Percentiles rank a stretch among this genome's conserved stretches.
These are phyloP conservation scores for Coemansia sp. DNA, from an alignment of 192 early-diverging fungal genomes.

Conservation along the genomic window DNA sequence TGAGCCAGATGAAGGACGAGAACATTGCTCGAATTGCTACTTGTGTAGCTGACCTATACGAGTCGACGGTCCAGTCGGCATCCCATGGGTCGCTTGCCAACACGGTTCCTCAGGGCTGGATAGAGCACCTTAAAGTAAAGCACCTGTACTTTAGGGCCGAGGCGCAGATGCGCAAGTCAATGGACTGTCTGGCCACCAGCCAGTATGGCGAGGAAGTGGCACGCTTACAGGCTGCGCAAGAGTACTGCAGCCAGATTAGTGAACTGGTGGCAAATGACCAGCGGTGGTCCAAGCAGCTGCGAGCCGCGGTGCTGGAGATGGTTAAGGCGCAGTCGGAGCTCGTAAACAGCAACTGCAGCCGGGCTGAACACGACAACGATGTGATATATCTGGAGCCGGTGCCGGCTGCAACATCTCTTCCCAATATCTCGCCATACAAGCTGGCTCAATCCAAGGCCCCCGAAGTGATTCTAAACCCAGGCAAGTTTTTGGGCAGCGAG, in stretches of 20 bases:
- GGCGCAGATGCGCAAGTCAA: conserved; percentile 74
- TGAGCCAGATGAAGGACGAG: conserved; percentile 77
- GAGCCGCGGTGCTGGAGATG: conserved; percentile 31
- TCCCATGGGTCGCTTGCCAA: conserved; percentile 55
- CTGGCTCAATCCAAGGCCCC: conserved; percentile 69
- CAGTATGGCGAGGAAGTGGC: conserved; percentile 87
- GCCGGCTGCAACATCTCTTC: conserved; percentile 59
- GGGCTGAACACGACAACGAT: conserved; percentile 88
- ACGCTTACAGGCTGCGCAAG: conserved; percentile 55
- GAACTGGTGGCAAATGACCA: conserved; percentile 39
- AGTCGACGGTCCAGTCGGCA: conserved; percentile 63
- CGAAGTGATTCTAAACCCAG: conserved; percentile 62
- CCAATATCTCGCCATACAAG: conserved; percentile 61
- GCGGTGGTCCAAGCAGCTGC: conserved; percentile 38
- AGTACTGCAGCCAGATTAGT: conserved; percentile 30
- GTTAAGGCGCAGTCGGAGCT: conserved; percentile 49
- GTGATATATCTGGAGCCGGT: conserved; percentile 83
- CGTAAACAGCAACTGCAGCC: conserved; percentile 51
- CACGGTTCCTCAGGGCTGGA: conserved; percentile 64
- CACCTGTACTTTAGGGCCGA: conserved; percentile 70
- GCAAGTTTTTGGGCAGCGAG: conserved; percentile 64
- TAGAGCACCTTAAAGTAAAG: conserved; percentile 72
- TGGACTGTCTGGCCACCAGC: conserved; percentile 67
- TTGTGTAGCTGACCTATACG: conserved; percentile 72
- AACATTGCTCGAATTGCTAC: conserved; percentile 73